phyloP scores from a whole-genome alignment of 2,329 filamentous ascomycete species.

The Leptographium procerum region DNA sequence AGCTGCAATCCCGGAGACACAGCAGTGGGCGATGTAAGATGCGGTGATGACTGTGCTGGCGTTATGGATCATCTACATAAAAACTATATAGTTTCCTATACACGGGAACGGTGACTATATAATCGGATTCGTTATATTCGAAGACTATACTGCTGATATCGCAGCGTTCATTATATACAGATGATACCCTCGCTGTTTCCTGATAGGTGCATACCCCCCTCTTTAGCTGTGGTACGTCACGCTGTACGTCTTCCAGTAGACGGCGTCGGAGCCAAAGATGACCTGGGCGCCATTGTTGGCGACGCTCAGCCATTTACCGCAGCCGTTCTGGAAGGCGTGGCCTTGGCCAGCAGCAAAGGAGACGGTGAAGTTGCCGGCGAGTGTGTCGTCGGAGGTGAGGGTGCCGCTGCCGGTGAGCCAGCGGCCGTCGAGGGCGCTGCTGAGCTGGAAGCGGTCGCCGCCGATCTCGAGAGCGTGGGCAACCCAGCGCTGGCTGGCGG shows the following conservation, averaged over 20 bases:
- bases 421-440: slow-evolving; percentile 10
- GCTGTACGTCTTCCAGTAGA: slow-evolving; percentile 6
- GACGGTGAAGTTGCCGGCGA: slow-evolving; percentile 4
- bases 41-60: too few species aligned
- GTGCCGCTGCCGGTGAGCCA: slow-evolving; percentile 11
- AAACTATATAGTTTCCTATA: too few species aligned
- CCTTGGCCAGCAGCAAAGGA: slow-evolving; percentile 1
- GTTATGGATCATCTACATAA: too few species aligned
- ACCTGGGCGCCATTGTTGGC: not conserved
- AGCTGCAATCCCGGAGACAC: too few species aligned
- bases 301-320: not conserved
- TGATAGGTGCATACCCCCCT: too few species aligned
- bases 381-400: not conserved
- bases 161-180: too few species aligned
- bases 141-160: too few species aligned
- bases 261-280: not conserved
- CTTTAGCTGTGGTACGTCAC: slow-evolving; percentile 7
- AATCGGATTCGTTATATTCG: too few species aligned
- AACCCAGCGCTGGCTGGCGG: slow-evolving; percentile 35
- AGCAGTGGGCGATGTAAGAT: too few species aligned
- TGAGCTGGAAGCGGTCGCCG: slow-evolving; percentile 15
- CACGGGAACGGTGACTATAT: too few species aligned
- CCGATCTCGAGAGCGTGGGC: slow-evolving; percentile 25
- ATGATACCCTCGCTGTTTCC: too few species aligned
- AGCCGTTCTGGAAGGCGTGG: slow-evolving; percentile 3